Evolutionary conservation across 208 protist genomes (phyloP).

Genomic region (Trypanosomatidae sp.): DNA sequence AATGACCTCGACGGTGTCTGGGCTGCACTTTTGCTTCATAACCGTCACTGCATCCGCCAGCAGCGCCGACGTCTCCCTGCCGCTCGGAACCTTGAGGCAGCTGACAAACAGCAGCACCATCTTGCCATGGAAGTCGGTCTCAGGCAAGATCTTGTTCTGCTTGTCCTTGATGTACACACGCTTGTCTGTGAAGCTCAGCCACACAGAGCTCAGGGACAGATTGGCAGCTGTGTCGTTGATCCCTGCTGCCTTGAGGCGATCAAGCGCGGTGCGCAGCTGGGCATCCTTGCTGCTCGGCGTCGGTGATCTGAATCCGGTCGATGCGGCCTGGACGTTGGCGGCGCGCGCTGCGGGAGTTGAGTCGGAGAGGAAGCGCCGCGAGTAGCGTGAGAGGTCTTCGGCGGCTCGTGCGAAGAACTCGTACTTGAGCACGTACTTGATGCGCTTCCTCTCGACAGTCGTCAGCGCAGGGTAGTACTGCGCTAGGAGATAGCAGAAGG

Average conservation of each 20-base stretch:
- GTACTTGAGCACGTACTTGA: slow-evolving; percentile 77
- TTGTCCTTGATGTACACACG: slow-evolving; percentile 38
- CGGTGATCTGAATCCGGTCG: background rate
- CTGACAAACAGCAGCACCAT: slow-evolving; percentile 56
- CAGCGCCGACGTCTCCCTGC: slow-evolving; percentile 36
- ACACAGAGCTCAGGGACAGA: slow-evolving; percentile 26
- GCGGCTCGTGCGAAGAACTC: slow-evolving; percentile 66
- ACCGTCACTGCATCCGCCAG: slow-evolving; percentile 30
- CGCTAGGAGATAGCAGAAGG: slow-evolving; percentile 59
- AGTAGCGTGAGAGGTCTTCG: slow-evolving; percentile 47
- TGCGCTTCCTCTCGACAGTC: slow-evolving; percentile 36
- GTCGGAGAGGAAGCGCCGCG: slow-evolving; percentile 35
- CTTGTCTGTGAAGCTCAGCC: slow-evolving; percentile 11
- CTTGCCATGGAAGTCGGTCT: slow-evolving; percentile 35
- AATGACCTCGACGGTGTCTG: slow-evolving; percentile 34
- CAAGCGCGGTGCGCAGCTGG: slow-evolving; percentile 16
- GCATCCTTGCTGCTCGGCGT: background rate
- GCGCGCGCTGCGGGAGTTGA: background rate
- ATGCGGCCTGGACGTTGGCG: background rate
- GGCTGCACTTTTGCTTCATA: slow-evolving; percentile 15
- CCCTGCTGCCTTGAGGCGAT: slow-evolving; percentile 17
- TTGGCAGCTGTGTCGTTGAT: slow-evolving; percentile 28
- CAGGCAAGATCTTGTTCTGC: slow-evolving; percentile 32
- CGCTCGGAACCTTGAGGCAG: slow-evolving; percentile 5
- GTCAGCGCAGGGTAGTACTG: slow-evolving; percentile 27